Evolutionary conservation across 1,284 basidiomycete species (phyloP).

Genomic region (Melampsora americana): DNA sequence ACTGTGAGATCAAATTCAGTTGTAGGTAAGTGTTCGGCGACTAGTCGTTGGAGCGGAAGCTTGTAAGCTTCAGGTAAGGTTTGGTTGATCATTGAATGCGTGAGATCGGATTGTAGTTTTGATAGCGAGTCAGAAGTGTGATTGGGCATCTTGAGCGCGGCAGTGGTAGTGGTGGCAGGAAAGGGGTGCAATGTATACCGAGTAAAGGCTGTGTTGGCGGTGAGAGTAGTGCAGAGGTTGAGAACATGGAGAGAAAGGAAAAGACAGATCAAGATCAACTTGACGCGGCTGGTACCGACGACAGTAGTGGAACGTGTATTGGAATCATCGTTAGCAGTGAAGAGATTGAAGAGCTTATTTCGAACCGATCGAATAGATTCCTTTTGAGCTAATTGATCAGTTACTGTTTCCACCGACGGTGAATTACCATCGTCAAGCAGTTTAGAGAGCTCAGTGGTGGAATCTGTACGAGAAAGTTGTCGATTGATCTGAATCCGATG

Average conservation of each 20-base stretch:
- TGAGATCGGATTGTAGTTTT: no score
- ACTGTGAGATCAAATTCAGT: slow-evolving; percentile 9
- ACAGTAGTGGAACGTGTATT: neutral
- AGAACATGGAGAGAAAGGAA: slow-evolving; percentile 85
- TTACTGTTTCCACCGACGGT: slow-evolving; percentile 35
- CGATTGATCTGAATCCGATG: slow-evolving; percentile 40
- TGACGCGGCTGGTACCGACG: slow-evolving; percentile 33
- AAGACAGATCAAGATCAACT: slow-evolving; percentile 54
- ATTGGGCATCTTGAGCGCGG: slow-evolving; percentile 53
- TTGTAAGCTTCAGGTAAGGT: neutral
- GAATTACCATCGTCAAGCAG: slow-evolving; percentile 29
- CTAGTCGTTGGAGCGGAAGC: neutral
- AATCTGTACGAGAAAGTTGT: slow-evolving; percentile 33
- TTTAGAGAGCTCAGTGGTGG: slow-evolving; percentile 34
- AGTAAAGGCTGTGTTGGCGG: slow-evolving; percentile 66
- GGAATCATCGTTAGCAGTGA: slow-evolving; percentile 15
- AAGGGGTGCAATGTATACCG: slow-evolving; percentile 57
- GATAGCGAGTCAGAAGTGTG: slow-evolving; percentile 56
- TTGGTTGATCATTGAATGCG: no score
- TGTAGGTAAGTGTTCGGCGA: slow-evolving; percentile 1
- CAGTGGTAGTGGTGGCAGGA: slow-evolving; percentile 48
- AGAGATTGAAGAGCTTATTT: slow-evolving; percentile 22
- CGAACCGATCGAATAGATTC: slow-evolving; percentile 22
- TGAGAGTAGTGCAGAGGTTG: slow-evolving; percentile 88
- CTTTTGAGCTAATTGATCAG: slow-evolving; percentile 32